Evolutionary conservation across 129 eudicot species (phyloP).

Genomic region (Centella asiatica): DNA sequence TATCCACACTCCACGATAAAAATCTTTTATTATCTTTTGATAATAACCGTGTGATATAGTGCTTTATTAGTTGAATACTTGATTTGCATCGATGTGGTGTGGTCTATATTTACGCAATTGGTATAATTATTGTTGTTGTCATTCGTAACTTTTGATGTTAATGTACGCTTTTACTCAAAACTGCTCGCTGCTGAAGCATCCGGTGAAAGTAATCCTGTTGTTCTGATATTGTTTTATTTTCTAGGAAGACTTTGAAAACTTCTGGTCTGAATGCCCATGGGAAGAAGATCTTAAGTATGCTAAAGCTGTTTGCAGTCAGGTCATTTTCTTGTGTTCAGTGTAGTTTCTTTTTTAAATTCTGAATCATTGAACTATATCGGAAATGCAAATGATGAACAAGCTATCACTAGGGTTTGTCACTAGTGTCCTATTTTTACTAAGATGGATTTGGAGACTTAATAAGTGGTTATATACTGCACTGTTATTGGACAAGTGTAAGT

Average conservation of each 20-base stretch:
- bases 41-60: no score
- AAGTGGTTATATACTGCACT: no score
- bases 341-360: not conserved
- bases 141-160: not conserved
- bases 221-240: constrained; percentile 16
- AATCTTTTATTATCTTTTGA: no score
- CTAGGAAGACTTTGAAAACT: constrained; percentile 88
- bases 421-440: no score
- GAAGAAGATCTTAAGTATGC: constrained; percentile 93
- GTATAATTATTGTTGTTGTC: not conserved
- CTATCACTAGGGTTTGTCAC: not conserved
- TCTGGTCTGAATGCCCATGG: constrained; percentile 98
- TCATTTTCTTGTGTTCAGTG: constrained; percentile 10
- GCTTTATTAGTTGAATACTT: no score
- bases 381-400: not conserved
- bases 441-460: no score
- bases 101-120: not conserved
- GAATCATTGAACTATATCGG: no score
- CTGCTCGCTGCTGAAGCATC: not conserved
- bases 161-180: not conserved
- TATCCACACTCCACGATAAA: no score
- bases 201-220: not conserved
- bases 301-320: constrained; percentile 95
- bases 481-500: no score
- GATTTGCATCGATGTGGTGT: no score